Evolutionary conservation across 176 grass and related monocot genomes (phyloP).

Genomic region (Carex myosuroides): DNA sequence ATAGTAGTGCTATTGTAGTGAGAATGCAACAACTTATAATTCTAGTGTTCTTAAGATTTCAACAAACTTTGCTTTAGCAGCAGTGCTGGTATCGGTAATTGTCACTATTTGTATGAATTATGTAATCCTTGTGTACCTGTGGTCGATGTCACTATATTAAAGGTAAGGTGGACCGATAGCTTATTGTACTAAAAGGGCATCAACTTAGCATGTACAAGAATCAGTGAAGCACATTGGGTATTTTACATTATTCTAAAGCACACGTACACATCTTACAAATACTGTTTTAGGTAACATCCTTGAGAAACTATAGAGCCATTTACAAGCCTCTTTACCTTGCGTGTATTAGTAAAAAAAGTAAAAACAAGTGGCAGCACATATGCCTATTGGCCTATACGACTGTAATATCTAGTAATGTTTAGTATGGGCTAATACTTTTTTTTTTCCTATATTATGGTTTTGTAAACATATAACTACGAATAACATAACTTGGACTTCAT

Average conservation of each 20-base stretch:
- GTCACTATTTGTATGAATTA: not conserved
- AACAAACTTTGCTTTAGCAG: not conserved
- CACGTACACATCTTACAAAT: not conserved
- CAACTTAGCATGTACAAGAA: not conserved
- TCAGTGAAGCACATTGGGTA: not conserved
- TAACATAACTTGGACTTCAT: not conserved
- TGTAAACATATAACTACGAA: not conserved
- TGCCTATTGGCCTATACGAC: not conserved
- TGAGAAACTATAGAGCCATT: not conserved
- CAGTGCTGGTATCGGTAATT: not conserved
- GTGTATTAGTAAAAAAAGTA: not conserved
- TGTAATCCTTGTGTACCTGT: not conserved
- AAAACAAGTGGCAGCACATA: not conserved
- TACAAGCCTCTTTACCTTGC: not conserved
- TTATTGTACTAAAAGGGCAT: not conserved
- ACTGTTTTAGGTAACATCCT: not conserved
- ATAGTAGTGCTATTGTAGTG: not conserved
- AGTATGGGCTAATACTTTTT: not conserved
- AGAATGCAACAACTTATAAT: not conserved
- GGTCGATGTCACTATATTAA: too few relatives aligned
- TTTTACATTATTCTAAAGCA: not conserved
- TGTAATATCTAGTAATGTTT: not conserved
- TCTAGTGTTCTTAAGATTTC: not conserved
- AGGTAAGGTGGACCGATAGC: not conserved
- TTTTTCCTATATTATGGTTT: not conserved